These are phyloP conservation scores for Nakazawaea molendinolei DNA, from an alignment of 805 yeast genomes.

Conservation along the genomic window DNA sequence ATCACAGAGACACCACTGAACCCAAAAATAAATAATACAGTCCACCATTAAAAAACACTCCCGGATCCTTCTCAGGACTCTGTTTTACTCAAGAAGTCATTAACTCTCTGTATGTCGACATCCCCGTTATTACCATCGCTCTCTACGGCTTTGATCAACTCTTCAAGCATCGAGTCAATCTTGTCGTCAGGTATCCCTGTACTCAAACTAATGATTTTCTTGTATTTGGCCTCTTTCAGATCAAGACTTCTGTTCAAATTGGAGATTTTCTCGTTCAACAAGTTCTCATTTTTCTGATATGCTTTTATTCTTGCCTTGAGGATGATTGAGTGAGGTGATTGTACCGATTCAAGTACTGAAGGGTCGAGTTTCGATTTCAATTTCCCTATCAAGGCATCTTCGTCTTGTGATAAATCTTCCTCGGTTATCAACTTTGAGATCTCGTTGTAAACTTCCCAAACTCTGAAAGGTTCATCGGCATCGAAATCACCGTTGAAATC, in stretches of 20 bases:
- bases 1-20: not conserved
- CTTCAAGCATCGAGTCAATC: constrained; percentile 78
- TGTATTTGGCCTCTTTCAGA: constrained; percentile 67
- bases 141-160: constrained; percentile 84
- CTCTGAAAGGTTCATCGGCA: constrained; percentile 88
- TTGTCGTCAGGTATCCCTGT: constrained; percentile 78
- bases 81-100: constrained; percentile 47
- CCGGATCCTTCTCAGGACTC: constrained; percentile 21
- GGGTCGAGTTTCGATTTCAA: constrained; percentile 10
- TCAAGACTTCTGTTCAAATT: constrained; percentile 45
- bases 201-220: constrained; percentile 83
- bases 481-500: constrained; percentile 55
- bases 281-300: constrained; percentile 60
- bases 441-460: constrained; percentile 51
- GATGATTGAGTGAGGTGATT: constrained; percentile 41
- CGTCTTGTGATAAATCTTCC: constrained; percentile 17
- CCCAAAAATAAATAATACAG: not conserved
- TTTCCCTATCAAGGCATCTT: constrained; percentile 20
- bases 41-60: not conserved
- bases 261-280: constrained; percentile 32
- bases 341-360: not conserved
- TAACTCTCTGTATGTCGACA: constrained; percentile 49
- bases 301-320: constrained; percentile 77
- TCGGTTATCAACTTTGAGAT: constrained; percentile 27
- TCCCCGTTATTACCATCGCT: constrained; percentile 59